A percentile compares a stretch with the other conserved stretches of the same genome.
Evolutionary conservation across 331 rosid species (phyloP).

Genomic region (Phaseolus coccineus): DNA sequence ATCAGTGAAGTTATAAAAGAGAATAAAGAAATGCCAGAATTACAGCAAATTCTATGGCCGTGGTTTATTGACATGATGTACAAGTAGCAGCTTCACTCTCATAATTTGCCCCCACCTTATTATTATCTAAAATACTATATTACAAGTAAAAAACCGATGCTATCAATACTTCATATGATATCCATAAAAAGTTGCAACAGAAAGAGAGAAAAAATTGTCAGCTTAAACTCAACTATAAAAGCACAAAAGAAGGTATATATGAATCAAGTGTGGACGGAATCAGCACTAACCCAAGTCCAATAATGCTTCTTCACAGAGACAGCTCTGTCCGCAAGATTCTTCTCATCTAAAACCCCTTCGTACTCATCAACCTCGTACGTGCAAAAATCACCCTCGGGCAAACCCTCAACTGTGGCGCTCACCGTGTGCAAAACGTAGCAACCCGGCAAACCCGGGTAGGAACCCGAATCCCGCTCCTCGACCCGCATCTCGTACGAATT

Average conservation of each 20-base stretch:
- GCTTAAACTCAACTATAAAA: not conserved
- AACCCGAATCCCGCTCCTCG: conserved; percentile 82
- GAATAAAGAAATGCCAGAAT: not conserved
- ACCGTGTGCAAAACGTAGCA: conserved; percentile 81
- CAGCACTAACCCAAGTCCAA: conserved; percentile 91
- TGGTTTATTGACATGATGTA: conserved; percentile 29
- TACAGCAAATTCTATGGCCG: not conserved
- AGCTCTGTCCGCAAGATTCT: conserved; percentile 58
- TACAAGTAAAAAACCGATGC: conserved; percentile 33
- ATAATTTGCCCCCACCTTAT: conserved; percentile 16
- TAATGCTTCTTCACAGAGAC: conserved; percentile 89
- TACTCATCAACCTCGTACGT: conserved; percentile 83
- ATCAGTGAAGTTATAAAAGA: not conserved
- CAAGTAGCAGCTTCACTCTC: conserved; percentile 11
- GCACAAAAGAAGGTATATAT: not conserved
- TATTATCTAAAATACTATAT: conserved; percentile 29
- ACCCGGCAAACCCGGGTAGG: conserved; percentile 95
- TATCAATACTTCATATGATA: conserved; percentile 19
- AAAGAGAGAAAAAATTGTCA: conserved; percentile 11
- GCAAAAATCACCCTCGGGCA: conserved; percentile 85
- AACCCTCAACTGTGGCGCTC: conserved; percentile 71
- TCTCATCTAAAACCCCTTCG: conserved; percentile 41
- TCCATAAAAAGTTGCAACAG: conserved; percentile 26
- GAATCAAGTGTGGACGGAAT: conserved; percentile 57
- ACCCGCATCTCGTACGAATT: conserved; percentile 74